phyloP scores from a whole-genome alignment of 352 stramenopile genomes.

The Globisporangium camurandrum region DNA sequence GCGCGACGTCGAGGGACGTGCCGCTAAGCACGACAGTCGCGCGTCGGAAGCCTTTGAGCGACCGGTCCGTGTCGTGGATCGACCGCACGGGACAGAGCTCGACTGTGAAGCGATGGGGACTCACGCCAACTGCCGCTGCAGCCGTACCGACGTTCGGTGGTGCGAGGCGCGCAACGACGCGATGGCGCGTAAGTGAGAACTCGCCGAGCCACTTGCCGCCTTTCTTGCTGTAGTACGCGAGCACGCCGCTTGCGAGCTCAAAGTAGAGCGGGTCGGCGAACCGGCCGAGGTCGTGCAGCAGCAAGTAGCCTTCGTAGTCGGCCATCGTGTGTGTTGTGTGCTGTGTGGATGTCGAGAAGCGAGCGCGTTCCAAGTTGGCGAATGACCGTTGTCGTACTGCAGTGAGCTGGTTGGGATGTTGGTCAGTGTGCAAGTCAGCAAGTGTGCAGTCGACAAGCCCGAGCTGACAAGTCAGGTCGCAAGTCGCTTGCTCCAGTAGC shows the following conservation, averaged over 20 bases:
- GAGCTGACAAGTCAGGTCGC: too few relatives aligned
- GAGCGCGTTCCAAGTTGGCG: neutral
- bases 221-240: slow-evolving; percentile 72
- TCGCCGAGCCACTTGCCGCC: slow-evolving; percentile 61
- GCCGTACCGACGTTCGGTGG: slow-evolving; percentile 17
- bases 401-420: too few relatives aligned
- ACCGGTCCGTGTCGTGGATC: slow-evolving; percentile 66
- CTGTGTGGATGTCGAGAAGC: neutral
- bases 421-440: too few relatives aligned
- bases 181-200: slow-evolving; percentile 67
- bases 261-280: slow-evolving; percentile 64
- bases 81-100: slow-evolving; percentile 70
- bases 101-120: slow-evolving; percentile 62
- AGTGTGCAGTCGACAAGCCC: too few relatives aligned
- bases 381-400: too few relatives aligned
- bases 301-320: slow-evolving; percentile 74
- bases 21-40: slow-evolving; percentile 49
- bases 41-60: slow-evolving; percentile 53
- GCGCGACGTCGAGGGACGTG: slow-evolving; percentile 31
- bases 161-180: slow-evolving; percentile 40
- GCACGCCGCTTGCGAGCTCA: slow-evolving; percentile 55
- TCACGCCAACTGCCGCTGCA: slow-evolving; percentile 2
- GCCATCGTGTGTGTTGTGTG: slow-evolving; percentile 36
- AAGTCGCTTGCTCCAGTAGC: too few relatives aligned
- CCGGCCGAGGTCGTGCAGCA: slow-evolving; percentile 45